These are phyloP conservation scores for Fomitopsis betulina DNA, from an alignment of 1,284 basidiomycete species.

Conservation along the genomic window DNA sequence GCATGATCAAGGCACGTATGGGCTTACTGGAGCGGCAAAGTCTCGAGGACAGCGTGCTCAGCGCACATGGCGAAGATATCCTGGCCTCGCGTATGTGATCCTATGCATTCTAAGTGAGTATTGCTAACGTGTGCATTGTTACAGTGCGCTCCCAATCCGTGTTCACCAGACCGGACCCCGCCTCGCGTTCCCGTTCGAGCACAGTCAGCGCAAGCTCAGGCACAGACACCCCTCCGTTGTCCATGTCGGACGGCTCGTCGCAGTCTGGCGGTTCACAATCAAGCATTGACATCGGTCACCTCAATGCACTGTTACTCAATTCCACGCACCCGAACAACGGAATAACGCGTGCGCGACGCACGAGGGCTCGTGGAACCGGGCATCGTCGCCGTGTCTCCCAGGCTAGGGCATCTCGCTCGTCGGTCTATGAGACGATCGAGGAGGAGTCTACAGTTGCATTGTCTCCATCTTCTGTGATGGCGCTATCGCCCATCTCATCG, in stretches of 20 bases:
- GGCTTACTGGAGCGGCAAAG: conserved; percentile 64
- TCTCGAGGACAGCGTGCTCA: conserved; percentile 57
- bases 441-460: conserved; percentile 50
- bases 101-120: not conserved
- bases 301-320: conserved; percentile 54
- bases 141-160: conserved; percentile 42
- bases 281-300: conserved; percentile 64
- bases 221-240: conserved; percentile 66
- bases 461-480: conserved; percentile 31
- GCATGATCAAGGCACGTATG: conserved; percentile 59
- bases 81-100: conserved; percentile 45
- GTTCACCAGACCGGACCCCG: conserved; percentile 52
- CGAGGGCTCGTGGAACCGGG: conserved; percentile 55
- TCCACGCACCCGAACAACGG: conserved; percentile 31
- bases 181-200: conserved; percentile 58
- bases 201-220: conserved; percentile 63
- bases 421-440: conserved; percentile 74
- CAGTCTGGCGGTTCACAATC: conserved; percentile 68
- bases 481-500: conserved; percentile 11
- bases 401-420: conserved; percentile 56
- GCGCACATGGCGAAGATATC: conserved; percentile 61
- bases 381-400: conserved; percentile 68
- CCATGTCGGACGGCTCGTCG: conserved; percentile 57
- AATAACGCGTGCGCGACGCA: conserved; percentile 27
- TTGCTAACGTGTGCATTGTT: conserved; percentile 14